Percentiles rank a stretch among this genome's conserved stretches.
phyloP scores from a whole-genome alignment of 2,329 filamentous ascomycete genomes.

The Fusarium pseudonygamai region DNA sequence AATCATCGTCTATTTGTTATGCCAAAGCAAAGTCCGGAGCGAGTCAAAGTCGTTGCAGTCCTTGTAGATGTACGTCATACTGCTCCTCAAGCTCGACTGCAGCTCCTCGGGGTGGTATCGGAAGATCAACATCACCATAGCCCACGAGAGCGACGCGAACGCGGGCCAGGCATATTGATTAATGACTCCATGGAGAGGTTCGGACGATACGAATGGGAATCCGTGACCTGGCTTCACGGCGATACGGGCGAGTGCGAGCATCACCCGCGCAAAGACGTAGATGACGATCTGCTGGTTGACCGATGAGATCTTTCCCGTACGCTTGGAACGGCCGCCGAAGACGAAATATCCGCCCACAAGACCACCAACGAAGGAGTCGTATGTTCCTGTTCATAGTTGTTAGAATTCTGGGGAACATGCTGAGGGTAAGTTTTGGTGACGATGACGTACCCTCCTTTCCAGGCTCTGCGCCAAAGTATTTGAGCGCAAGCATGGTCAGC shows the following conservation, averaged over 20 bases:
- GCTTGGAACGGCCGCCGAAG: conserved; percentile 75
- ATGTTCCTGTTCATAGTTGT: conserved; percentile 60
- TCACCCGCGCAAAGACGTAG: conserved; percentile 94
- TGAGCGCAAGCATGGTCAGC: conserved; percentile 77
- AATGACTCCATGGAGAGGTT: conserved; percentile 60
- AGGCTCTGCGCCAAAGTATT: conserved; percentile 65
- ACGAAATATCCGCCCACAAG: conserved; percentile 91
- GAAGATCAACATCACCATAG: conserved; percentile 94
- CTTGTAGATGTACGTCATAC: conserved; percentile 97
- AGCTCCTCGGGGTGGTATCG: conserved; percentile 90
- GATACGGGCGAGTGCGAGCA: conserved; percentile 84
- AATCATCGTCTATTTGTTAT: conserved; percentile 71
- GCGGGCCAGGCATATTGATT: conserved; percentile 85
- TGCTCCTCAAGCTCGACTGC: conserved; percentile 89
- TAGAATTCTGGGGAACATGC: not conserved
- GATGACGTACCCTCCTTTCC: conserved; percentile 67
- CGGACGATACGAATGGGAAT: conserved; percentile 60
- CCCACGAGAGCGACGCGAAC: conserved; percentile 93
- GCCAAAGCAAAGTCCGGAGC: conserved; percentile 82
- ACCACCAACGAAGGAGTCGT: conserved; percentile 88
- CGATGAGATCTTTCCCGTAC: conserved; percentile 75
- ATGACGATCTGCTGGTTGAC: conserved; percentile 98
- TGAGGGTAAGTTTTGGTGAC: not conserved
- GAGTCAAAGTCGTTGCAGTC: conserved; percentile 92
- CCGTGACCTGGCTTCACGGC: conserved; percentile 73